Evolutionary conservation across 345 rosid species (phyloP), one percentile per base, ranked within the genome.

Genomic region (Gossypium thurberi): DNA sequence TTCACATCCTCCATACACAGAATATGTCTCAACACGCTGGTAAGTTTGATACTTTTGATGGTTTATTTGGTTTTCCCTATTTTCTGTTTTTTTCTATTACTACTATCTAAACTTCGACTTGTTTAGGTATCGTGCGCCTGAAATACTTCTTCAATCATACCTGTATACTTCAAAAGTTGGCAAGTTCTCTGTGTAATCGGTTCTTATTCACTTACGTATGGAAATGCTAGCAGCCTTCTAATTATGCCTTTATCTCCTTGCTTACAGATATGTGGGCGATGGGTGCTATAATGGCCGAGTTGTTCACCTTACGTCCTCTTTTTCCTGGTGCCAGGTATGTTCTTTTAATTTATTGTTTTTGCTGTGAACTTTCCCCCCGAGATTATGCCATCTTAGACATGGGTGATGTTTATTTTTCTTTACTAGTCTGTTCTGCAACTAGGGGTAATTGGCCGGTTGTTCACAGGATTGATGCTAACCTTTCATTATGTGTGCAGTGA

Each of bases 41-140:
- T 94, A 82, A 55, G 97, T 76, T 73, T 65, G 53, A 9, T 20
- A 0, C 53, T 56, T 33, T 42, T 53, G 57, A 56, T 69, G 12
- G 13, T 60, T 78, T 75, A 42, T 56, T 56, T 17, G 3, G 60
- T 52, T 26, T n/a, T 25, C 17, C 26, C 4, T n/a, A 51, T 74
- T 65, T 57, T 51, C 11, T 1, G 6, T 72, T 11, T 23, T 11
- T 60, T 46, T 4, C 2, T 53, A 21, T 52, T 23, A 13, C 51
- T 10, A 51, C 23, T 23, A 23, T 52, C 66, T 37, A 8, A 74
- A 14, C 10, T 7, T 48, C 10, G 43, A 21, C 11, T 23, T 58
- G 15, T n/a, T 44, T 81, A 94, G 98, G 98, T 95, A 95, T 74
- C 86, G 99, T 33, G 99, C 99, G n/a, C 99, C 99, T 50, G 99